Evolutionary conservation across 2,329 filamentous ascomycete genomes (phyloP).

Genomic region (Venturia pyrina): DNA sequence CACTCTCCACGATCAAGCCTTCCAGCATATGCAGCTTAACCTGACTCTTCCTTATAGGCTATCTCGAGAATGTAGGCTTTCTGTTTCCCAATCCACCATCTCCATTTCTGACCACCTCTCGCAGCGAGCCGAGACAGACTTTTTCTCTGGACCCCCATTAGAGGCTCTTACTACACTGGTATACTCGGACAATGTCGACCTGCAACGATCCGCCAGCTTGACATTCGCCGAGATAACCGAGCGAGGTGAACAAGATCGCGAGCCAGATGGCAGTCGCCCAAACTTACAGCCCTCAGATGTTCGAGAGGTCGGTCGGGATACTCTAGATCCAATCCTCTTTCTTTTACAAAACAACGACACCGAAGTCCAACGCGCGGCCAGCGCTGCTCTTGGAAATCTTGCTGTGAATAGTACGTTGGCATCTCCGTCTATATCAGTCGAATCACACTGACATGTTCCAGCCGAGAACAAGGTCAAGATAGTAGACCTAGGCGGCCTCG

Average conservation of each 20-base stretch:
- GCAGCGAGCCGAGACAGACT: constrained; percentile 92
- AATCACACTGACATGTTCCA: constrained; percentile 41
- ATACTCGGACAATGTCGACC: constrained; percentile 96
- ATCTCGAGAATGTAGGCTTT: constrained; percentile 78
- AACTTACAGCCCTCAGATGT: constrained; percentile 56
- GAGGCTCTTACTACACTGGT: constrained; percentile 90
- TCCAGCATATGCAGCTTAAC: neutral
- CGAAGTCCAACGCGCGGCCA: constrained; percentile 92
- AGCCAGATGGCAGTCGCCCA: neutral
- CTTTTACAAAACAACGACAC: constrained; percentile 92
- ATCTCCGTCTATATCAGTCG: constrained; percentile 6
- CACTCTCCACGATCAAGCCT: neutral
- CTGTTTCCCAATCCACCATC: constrained; percentile 14
- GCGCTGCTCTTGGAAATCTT: constrained; percentile 88
- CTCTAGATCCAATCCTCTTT: constrained; percentile 90
- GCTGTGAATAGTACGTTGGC: constrained; percentile 75
- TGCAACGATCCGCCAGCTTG: constrained; percentile 92
- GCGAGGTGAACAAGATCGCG: constrained; percentile 55
- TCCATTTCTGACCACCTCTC: constrained; percentile 14
- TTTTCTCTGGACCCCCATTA: constrained; percentile 92
- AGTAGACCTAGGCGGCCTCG: constrained; percentile 80
- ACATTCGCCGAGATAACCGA: constrained; percentile 99
- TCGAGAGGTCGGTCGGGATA: constrained; percentile 86
- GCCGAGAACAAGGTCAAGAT: constrained; percentile 98
- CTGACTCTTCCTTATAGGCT: constrained; percentile 41